Base-by-base conservation (phyloP, 352 stramenopile species). In the Globisporangium okanoganense region DNA sequence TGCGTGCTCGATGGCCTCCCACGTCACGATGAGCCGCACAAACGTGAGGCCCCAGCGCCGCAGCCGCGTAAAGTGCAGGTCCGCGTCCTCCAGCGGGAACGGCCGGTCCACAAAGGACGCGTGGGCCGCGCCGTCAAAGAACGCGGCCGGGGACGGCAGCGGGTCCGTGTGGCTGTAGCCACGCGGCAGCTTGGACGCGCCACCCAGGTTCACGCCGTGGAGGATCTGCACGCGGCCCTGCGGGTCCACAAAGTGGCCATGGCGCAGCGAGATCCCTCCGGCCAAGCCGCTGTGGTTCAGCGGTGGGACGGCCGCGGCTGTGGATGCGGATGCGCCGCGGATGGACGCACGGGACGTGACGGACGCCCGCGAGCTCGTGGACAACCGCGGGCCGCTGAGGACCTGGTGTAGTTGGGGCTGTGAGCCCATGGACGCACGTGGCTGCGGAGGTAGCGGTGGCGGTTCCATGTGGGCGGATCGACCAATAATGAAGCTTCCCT, bases 1-100 rank as follows among this genome's bases (percentile, higher is more conserved):
- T 2, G 33, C 73, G 61, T 97, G 90, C 52, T 97, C 88, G 52
- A 97, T 85, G 20, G 88, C 91, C 66, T 97, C 91, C 91, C 91
- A 97, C 5, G 87, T 96, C 8, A 96, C 75, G 29, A 97, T 76
- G 47, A 97, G 76, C 4, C 89, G 73, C 36, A 97, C 43, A 27
- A 94, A 82, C 22, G 74, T 96, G 58, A 95, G 78, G 0, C 91
- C 90, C 82, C 88, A 97, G 20, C 83, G 76, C 40, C 68, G 73
- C n/a, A 97, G 66, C 14, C 90, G 65, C 1, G 74, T 53, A 49
- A 97, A 92, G 59, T 97, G 90, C 27, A 70, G 18, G 31, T 88
- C 71, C 5, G 88, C 90, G 41, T 97, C 86, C 5, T 62, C 63
- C 13, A 97, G 62, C 3, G 91, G 85, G 62, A 97, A 97, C 20